Conservation (phyloP, 371 early-diverging fungal genomes). For the Mucor irregularis region DNA sequence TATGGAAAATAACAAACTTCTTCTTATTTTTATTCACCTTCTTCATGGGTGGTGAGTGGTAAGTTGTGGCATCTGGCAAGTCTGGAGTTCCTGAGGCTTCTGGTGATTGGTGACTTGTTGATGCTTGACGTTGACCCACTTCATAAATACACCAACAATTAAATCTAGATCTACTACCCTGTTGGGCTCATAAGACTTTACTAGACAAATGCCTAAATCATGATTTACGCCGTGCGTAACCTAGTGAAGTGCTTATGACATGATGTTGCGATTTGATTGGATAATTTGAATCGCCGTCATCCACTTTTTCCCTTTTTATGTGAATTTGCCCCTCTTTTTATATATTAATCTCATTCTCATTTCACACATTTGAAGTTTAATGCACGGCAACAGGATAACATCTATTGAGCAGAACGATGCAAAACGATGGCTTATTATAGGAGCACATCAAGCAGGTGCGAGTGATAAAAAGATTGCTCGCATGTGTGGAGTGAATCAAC, state of each 20-base stretch:
- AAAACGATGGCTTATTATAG: conserved; percentile 42
- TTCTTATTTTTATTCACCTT: conserved; percentile 11
- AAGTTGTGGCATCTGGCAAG: no score
- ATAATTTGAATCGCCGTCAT: no score
- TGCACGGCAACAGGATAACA: not conserved
- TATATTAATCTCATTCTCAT: not conserved
- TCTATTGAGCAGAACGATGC: conserved; percentile 9
- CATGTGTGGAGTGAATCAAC: conserved; percentile 36
- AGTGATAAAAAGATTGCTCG: conserved; percentile 36
- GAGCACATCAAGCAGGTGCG: conserved; percentile 52
- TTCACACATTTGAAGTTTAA: not conserved
- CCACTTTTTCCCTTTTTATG: no score
- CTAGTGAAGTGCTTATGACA: no score
- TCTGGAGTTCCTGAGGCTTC: no score
- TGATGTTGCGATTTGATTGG: no score
- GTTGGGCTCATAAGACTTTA: not conserved
- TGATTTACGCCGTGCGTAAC: no score
- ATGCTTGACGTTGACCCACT: not conserved
- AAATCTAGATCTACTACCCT: not conserved
- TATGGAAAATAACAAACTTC: conserved; percentile 8
- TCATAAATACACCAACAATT: not conserved
- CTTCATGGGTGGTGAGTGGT: no score
- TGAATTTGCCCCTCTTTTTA: not conserved
- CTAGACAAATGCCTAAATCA: no score
- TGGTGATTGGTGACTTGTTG: no score